Evolutionary conservation across 2,329 filamentous ascomycete genomes (phyloP), one percentile per base, ranked within the genome.

Genomic region (Mycosphaerella sp.): DNA sequence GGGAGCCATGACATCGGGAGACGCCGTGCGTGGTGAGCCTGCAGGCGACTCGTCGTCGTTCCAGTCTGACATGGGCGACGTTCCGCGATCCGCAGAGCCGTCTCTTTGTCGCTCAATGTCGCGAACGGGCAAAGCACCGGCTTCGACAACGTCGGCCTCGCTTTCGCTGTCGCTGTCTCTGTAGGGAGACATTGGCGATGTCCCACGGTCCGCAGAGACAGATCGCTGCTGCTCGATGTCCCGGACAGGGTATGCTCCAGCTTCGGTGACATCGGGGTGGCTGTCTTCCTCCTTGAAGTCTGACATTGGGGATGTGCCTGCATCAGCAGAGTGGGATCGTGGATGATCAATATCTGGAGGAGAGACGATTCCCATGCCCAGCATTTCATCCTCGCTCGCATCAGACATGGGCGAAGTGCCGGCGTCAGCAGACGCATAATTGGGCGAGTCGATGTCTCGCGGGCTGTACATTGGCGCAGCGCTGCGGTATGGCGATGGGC

Each of bases 221-320:
- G 48, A 50, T 40, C 48, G 48, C n/a, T 44, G 48, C 41, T 50
- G 48, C 21, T 50, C 48, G 17, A 50, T 50, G 27, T 50, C 48
- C 9, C 48, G 48, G 12, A 37, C 35, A 8, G 41, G 40, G 21
- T 44, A 12, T 14, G 45, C 45, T 25, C 9, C 18, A 8, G 45
- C 45, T 34, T 27, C 14, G 10, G 30, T 7, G 28, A 49, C 39
- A 40, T 44, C 41, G 25, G 48, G 48, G 25, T 44, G 35, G 34
- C 41, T 39, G 41, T 50, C 41, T 16, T 50, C 48, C 7, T 50
- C 41, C 35, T 44, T 40, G 41, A 32, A 44, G 17, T 44, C 41
- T 21, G 41, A 44, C 48, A 50, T 44, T n/a, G 48, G 48, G 6
- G 48, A 50, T 12, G 48, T 50, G 4, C 48, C 48, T 12, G 48